Percentiles rank a stretch among this genome's conserved stretches.
phyloP scores from a whole-genome alignment of 2,329 filamentous ascomycete species.

The Macrophomina phaseolina region DNA sequence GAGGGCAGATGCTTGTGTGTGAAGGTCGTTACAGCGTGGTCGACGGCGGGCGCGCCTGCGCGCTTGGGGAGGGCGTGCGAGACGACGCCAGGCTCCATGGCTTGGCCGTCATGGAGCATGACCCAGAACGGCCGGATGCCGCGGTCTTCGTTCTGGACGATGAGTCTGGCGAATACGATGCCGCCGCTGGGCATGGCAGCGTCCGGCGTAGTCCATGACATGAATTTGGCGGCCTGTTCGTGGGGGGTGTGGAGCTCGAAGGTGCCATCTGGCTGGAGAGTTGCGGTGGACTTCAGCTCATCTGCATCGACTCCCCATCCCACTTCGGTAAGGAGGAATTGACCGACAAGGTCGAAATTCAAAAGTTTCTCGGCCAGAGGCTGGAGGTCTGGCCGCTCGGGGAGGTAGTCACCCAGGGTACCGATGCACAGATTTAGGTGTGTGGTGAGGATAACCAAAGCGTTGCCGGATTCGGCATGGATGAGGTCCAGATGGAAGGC shows the following conservation, averaged over 20 bases:
- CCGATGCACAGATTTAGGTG: slow-evolving; percentile 43
- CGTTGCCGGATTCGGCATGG: neutral
- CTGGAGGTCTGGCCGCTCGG: slow-evolving; percentile 29
- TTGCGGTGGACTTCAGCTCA: slow-evolving; percentile 49
- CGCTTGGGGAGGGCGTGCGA: slow-evolving; percentile 36
- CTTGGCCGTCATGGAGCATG: slow-evolving; percentile 33
- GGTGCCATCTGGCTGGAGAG: slow-evolving; percentile 39
- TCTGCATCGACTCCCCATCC: slow-evolving; percentile 48
- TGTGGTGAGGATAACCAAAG: slow-evolving; percentile 33
- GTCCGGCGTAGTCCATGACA: slow-evolving; percentile 36
- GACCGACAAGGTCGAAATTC: slow-evolving; percentile 36
- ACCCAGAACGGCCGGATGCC: slow-evolving; percentile 44
- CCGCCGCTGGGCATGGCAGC: slow-evolving; percentile 37
- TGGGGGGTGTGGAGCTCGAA: slow-evolving; percentile 45
- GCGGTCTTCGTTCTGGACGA: slow-evolving; percentile 35
- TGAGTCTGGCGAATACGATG: slow-evolving; percentile 42
- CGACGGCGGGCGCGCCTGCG: slow-evolving; percentile 38
- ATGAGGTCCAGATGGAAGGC: slow-evolving; percentile 1
- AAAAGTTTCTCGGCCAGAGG: slow-evolving; percentile 30
- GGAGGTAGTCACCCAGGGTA: slow-evolving; percentile 29
- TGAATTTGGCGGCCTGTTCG: slow-evolving; percentile 40
- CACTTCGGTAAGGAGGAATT: slow-evolving; percentile 50
- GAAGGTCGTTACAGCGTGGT: slow-evolving; percentile 45
- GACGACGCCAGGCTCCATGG: slow-evolving; percentile 39
- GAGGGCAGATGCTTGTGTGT: slow-evolving; percentile 37